These are phyloP conservation scores for Fonsecaea pedrosoi DNA, from an alignment of 2,329 filamentous ascomycete species.

Conservation along the genomic window DNA sequence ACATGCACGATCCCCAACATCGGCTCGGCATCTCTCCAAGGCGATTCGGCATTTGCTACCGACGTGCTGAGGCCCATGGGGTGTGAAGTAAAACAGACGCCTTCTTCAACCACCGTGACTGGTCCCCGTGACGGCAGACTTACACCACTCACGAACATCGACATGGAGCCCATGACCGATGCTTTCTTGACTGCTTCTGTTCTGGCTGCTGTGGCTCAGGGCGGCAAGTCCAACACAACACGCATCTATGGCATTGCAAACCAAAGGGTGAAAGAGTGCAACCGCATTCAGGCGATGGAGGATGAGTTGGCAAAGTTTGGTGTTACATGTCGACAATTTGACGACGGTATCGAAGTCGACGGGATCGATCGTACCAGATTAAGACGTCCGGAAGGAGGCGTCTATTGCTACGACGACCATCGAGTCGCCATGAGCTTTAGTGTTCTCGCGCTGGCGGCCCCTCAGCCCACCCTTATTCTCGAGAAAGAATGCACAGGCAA, in stretches of 20 bases:
- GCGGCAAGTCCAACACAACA: constrained; percentile 68
- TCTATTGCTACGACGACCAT: constrained; percentile 97
- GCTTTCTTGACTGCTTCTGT: constrained; percentile 96
- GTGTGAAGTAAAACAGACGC: constrained; percentile 83
- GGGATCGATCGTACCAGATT: constrained; percentile 61
- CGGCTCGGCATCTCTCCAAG: constrained; percentile 87
- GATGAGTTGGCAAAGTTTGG: constrained; percentile 94
- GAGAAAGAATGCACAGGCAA: constrained; percentile 95
- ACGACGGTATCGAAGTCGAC: constrained; percentile 83
- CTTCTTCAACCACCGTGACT: constrained; percentile 87
- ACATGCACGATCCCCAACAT: constrained; percentile 97
- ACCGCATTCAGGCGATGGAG: constrained; percentile 94
- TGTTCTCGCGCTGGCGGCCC: constrained; percentile 76
- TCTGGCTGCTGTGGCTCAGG: constrained; percentile 84
- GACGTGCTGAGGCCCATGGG: constrained; percentile 93
- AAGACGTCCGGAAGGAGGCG: constrained; percentile 65
- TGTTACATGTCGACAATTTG: constrained; percentile 81
- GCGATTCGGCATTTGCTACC: constrained; percentile 90
- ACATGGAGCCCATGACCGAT: constrained; percentile 99
- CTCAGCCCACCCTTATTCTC: constrained; percentile 74
- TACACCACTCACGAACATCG: constrained; percentile 77
- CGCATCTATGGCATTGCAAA: constrained; percentile 94
- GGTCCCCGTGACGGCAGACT: constrained; percentile 79
- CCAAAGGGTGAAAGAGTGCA: constrained; percentile 97
- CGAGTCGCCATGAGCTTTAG: constrained; percentile 99